Evolutionary conservation across 257 asterid genomes (phyloP), one percentile per base, ranked within the genome.

Genomic region (Capsicum chinense): DNA sequence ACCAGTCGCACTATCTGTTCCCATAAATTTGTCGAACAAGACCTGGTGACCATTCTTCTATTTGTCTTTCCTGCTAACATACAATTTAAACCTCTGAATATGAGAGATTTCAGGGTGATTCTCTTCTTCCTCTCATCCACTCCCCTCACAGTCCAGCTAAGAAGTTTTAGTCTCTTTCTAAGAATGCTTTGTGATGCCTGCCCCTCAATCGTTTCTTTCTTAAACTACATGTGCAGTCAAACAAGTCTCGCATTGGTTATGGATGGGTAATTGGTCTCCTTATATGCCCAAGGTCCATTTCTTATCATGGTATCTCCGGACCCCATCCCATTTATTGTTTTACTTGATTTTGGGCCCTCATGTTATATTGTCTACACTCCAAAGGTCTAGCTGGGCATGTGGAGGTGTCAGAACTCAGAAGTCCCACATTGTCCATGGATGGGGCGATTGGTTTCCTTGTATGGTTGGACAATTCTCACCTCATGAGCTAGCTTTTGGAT

Each of bases 201-300:
- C 50, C 74, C 21, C 74, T 67, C 73, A 66, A 35, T 13, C 37
- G 73, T 63, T 63, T 62, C 39, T 39, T 37, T 39, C 26, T 69
- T 69, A 67, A 67, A 42, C 74, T 6, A 67, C 74, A 35, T 37
- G 37, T 67, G 50, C 74, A 67, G 74, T 26, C 71, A 64, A 39
- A 33, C 71, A 26, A 63, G 69, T 66, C 71, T 33, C 47, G 26
- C 71, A 66, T 33, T 21, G 47, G 15, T 33, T 1, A 66, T 33
- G 74, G 50, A 67, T 26, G 74, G 74, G 9, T 67, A 67, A 14
- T 67, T 35, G 74, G 48, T 67, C 47, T 67, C 74, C 74, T 67
- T 35, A 7, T 35, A 14, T 13, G 50, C 14, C 0, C 71, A 33
- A 33, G 47, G 47, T 66, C 73, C 73, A 66, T 66, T 66, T 66